Conservation (phyloP, 2,329 filamentous ascomycete species). For the Fusarium armeniacum region DNA sequence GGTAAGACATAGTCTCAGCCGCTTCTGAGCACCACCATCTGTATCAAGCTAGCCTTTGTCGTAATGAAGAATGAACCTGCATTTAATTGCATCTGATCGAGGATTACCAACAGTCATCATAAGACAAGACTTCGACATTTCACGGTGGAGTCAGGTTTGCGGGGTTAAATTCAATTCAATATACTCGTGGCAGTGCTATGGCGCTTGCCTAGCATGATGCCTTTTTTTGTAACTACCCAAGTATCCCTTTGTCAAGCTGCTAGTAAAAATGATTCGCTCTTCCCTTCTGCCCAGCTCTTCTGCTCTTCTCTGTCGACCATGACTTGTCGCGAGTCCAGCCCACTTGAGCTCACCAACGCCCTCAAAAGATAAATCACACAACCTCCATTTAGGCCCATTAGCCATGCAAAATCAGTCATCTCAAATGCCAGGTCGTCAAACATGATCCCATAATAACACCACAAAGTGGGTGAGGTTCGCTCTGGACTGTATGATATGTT, state of each 20-base stretch:
- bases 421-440: conserved; percentile 52
- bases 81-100: background rate
- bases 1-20: conserved; percentile 1
- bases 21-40: background rate
- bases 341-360: conserved; percentile 53
- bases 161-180: conserved; percentile 35
- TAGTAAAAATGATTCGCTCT: conserved; percentile 45
- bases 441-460: conserved; percentile 52
- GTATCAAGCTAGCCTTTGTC: background rate
- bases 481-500: conserved; percentile 46
- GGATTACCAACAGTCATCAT: background rate
- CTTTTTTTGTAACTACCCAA: conserved; percentile 49
- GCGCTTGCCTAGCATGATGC: conserved; percentile 47
- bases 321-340: conserved; percentile 47
- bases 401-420: conserved; percentile 50
- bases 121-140: background rate
- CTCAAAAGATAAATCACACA: conserved; percentile 47
- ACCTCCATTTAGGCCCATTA: conserved; percentile 47
- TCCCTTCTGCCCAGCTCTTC: conserved; percentile 36
- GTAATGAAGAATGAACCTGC: conserved; percentile 1
- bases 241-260: conserved; percentile 45
- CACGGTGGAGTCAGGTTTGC: conserved; percentile 14
- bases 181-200: conserved; percentile 45
- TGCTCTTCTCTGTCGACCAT: conserved; percentile 42
- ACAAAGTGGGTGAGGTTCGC: conserved; percentile 42